Conservation (phyloP, 495 filamentous ascomycete genomes). For the Aspergillus ostianus region DNA sequence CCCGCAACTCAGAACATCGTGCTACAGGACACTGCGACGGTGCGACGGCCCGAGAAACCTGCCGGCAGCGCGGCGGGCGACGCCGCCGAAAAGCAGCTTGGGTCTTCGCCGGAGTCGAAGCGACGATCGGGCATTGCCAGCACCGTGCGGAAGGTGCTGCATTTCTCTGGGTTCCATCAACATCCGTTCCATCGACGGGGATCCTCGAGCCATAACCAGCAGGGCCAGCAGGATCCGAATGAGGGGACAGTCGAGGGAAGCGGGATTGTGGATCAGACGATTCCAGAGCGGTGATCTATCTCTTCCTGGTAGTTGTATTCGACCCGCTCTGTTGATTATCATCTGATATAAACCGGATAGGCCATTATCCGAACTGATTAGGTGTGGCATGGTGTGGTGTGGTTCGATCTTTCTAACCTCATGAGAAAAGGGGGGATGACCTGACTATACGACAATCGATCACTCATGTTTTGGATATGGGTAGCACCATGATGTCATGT, state of each 20-base stretch:
- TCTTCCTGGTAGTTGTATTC: not conserved
- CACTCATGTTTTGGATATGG: too few relatives aligned
- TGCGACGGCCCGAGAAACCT: conserved; percentile 16
- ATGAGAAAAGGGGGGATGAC: too few relatives aligned
- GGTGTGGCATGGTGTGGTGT: too few relatives aligned
- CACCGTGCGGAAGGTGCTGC: conserved; percentile 45
- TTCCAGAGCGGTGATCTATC: not conserved
- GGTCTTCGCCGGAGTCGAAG: conserved; percentile 24
- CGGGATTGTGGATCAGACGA: not conserved
- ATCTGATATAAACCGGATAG: not conserved
- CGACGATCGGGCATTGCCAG: conserved; percentile 41
- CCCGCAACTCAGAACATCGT: conserved; percentile 34
- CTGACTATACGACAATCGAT: too few relatives aligned
- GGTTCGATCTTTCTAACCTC: too few relatives aligned
- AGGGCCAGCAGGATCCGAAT: conserved; percentile 1
- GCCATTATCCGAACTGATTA: too few relatives aligned
- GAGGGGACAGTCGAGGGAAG: not conserved
- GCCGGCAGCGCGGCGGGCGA: conserved; percentile 14
- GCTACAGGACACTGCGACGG: conserved; percentile 31
- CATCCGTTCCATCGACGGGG: conserved; percentile 45
- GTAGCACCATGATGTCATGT: too few relatives aligned
- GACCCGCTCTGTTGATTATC: too few relatives aligned
- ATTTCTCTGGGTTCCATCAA: conserved; percentile 33
- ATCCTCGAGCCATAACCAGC: conserved; percentile 30
- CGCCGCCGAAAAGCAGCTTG: conserved; percentile 2